Percentiles rank a stretch among this genome's conserved stretches.
These are phyloP conservation scores for Claviceps fusiformis DNA, from an alignment of 2,329 filamentous ascomycete species.

Conservation along the genomic window DNA sequence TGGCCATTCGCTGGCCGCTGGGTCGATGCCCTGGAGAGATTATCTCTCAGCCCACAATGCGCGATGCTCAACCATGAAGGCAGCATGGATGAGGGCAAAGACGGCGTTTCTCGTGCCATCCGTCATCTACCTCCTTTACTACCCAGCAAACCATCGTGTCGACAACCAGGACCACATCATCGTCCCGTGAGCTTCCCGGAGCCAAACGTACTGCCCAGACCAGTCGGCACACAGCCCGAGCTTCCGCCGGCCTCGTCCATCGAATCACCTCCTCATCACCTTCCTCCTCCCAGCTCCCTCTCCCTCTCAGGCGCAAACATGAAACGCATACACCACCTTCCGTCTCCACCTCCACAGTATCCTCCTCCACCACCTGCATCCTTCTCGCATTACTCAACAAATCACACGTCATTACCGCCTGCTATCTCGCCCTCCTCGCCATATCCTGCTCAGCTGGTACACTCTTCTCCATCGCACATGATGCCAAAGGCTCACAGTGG, in stretches of 20 bases:
- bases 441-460: constrained; percentile 10
- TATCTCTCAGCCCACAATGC: constrained; percentile 29
- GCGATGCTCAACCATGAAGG: constrained; percentile 26
- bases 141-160: neutral
- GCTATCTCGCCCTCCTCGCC: constrained; percentile 6
- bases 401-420: constrained; percentile 11
- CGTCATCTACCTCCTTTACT: constrained; percentile 8
- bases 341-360: constrained; percentile 5
- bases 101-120: constrained; percentile 17
- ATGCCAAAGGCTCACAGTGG: constrained; percentile 3
- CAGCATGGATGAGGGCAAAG: constrained; percentile 36
- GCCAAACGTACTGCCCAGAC: constrained; percentile 10
- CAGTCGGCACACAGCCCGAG: constrained; percentile 11
- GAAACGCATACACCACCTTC: constrained; percentile 1
- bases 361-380: constrained; percentile 3
- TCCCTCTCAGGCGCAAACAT: neutral
- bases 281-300: neutral
- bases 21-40: constrained; percentile 35
- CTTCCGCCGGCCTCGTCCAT: constrained; percentile 8
- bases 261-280: constrained; percentile 6
- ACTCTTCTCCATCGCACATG: constrained; percentile 5
- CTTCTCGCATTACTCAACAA: constrained; percentile 3
- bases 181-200: constrained; percentile 7
- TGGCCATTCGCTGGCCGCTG: constrained; percentile 41
- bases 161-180: neutral